phyloP scores from a whole-genome alignment of 2,329 filamentous ascomycete genomes.

The Trichoderma sp. region DNA sequence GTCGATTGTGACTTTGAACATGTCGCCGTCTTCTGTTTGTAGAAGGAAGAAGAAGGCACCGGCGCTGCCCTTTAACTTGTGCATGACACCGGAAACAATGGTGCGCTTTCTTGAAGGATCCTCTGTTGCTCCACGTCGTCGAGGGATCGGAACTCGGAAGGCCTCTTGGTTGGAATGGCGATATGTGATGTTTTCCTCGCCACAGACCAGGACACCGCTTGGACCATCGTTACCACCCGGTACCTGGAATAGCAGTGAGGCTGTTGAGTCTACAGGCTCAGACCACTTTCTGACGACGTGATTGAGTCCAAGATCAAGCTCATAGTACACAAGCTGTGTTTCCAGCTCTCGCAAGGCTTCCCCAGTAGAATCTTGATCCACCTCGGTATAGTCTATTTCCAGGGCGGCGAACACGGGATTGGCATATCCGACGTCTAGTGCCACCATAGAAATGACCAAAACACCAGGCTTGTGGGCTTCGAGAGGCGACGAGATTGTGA shows the following conservation, averaged over 20 bases:
- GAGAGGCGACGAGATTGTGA: constrained; percentile 94
- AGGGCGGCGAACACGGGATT: constrained; percentile 96
- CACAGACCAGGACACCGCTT: constrained; percentile 92
- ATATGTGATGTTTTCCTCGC: constrained; percentile 93
- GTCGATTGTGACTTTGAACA: constrained; percentile 95
- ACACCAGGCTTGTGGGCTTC: constrained; percentile 95
- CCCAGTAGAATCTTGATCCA: constrained; percentile 87
- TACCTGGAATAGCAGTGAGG: constrained; percentile 90
- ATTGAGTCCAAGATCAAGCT: constrained; percentile 93
- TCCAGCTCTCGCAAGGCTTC: constrained; percentile 80
- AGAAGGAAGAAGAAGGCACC: constrained; percentile 97
- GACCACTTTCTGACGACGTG: constrained; percentile 98
- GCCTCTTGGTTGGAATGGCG: constrained; percentile 94
- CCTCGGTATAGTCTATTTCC: constrained; percentile 90
- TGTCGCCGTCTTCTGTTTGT: constrained; percentile 95
- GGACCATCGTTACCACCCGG: constrained; percentile 92
- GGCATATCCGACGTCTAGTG: constrained; percentile 93
- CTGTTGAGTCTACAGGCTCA: constrained; percentile 86
- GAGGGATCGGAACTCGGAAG: constrained; percentile 85
- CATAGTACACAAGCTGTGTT: constrained; percentile 94
- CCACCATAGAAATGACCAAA: constrained; percentile 83
- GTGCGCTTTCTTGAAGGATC: constrained; percentile 87
- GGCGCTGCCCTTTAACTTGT: constrained; percentile 80
- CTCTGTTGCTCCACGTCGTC: constrained; percentile 84
- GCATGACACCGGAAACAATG: constrained; percentile 92